Conservation (phyloP, 176 grass and related monocot genomes). For the Tuctoria greenei region DNA sequence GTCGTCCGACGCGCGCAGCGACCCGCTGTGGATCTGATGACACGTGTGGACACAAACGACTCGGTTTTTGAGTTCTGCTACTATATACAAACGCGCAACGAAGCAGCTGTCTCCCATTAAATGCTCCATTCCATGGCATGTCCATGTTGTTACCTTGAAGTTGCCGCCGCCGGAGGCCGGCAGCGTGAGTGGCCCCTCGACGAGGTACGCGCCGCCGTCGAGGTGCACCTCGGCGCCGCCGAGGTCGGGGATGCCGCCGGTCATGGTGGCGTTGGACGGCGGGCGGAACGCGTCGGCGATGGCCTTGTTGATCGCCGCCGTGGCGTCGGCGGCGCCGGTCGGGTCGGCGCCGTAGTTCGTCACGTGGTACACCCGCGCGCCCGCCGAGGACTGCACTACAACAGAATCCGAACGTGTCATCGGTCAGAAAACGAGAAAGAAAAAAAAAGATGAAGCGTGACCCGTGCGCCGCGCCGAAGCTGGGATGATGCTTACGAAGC, state of each 20-base stretch:
- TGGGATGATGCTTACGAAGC: no score
- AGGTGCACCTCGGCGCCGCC: slow-evolving; percentile 82
- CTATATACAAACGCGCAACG: background rate
- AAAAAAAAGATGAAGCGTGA: rapidly evolving
- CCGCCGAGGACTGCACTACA: slow-evolving; percentile 25
- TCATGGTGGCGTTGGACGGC: slow-evolving; percentile 47
- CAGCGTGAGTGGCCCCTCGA: slow-evolving; percentile 53
- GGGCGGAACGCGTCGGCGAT: slow-evolving; percentile 71
- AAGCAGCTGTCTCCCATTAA: background rate
- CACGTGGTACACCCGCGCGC: slow-evolving; percentile 67
- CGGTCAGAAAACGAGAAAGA: background rate
- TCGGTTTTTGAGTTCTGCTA: background rate
- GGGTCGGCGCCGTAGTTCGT: slow-evolving; percentile 89
- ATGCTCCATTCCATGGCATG: no score
- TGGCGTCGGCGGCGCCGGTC: slow-evolving; percentile 55
- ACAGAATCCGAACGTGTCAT: no score
- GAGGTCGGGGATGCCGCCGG: slow-evolving; percentile 71
- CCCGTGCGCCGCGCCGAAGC: no score
- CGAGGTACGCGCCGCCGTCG: slow-evolving; percentile 80
- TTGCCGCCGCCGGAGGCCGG: slow-evolving; percentile 84
- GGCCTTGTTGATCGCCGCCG: slow-evolving; percentile 67
- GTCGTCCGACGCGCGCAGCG: slow-evolving; percentile 54
- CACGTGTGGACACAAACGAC: background rate
- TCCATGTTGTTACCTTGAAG: slow-evolving; percentile 51
- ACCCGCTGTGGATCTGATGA: slow-evolving; percentile 61